Evolutionary conservation across 2,329 filamentous ascomycete genomes (phyloP).

Genomic region (Monosporascus ibericus): DNA sequence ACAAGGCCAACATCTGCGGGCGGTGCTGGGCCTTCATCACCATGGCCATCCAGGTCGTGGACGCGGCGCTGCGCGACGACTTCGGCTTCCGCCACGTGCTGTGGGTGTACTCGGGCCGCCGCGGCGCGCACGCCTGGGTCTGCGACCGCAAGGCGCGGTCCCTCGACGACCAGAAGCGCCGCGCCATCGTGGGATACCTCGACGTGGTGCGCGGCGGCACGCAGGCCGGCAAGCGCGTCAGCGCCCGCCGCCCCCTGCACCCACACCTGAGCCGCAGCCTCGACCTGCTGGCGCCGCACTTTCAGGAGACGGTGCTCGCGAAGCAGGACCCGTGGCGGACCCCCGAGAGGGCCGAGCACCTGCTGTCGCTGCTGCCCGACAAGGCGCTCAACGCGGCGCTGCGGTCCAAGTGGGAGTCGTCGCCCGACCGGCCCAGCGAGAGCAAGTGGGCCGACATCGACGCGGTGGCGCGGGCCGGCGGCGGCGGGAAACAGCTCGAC

Average conservation of each 20-base stretch:
- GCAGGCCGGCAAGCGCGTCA: slow-evolving; percentile 81
- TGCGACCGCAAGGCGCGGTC: slow-evolving; percentile 82
- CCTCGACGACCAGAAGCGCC: slow-evolving; percentile 80
- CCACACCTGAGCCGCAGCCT: slow-evolving; percentile 85
- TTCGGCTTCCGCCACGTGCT: slow-evolving; percentile 96
- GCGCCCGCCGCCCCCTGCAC: slow-evolving; percentile 77
- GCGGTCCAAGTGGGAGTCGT: slow-evolving; percentile 84
- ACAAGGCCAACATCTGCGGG: slow-evolving; percentile 84
- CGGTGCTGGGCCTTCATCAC: slow-evolving; percentile 98
- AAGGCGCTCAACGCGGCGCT: slow-evolving; percentile 69
- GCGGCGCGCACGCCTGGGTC: slow-evolving; percentile 97
- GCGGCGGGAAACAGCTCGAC: slow-evolving; percentile 62
- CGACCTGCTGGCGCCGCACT: slow-evolving; percentile 76
- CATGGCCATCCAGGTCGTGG: slow-evolving; percentile 94
- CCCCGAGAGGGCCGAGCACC: slow-evolving; percentile 64
- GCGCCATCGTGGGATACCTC: slow-evolving; percentile 81
- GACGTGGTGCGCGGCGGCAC: slow-evolving; percentile 84
- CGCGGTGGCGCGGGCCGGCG: slow-evolving; percentile 69
- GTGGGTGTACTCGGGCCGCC: slow-evolving; percentile 96
- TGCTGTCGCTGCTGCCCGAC: slow-evolving; percentile 83
- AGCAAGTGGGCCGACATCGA: slow-evolving; percentile 96
- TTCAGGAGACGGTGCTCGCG: slow-evolving; percentile 73
- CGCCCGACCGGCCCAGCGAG: slow-evolving; percentile 67
- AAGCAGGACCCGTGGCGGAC: slow-evolving; percentile 81
- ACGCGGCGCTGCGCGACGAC: slow-evolving; percentile 80